phyloP scores from a whole-genome alignment of 2,329 filamentous ascomycete genomes.

The Aureobasidium pullulans region DNA sequence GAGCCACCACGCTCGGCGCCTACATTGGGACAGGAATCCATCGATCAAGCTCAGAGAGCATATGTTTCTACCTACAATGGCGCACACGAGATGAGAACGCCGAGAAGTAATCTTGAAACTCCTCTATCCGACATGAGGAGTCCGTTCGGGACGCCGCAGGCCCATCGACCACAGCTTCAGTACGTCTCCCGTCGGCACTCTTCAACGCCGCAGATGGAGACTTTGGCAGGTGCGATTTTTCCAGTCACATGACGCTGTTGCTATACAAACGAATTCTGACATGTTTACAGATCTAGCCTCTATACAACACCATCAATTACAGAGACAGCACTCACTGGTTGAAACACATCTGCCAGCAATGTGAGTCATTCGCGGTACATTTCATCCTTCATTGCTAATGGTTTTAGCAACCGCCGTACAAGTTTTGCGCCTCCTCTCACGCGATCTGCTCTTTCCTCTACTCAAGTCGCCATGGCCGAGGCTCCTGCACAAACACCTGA shows the following conservation, averaged over 20 bases:
- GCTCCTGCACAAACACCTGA: constrained; percentile 34
- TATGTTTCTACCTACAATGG: neutral
- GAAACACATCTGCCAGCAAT: constrained; percentile 7
- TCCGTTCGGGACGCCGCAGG: constrained; percentile 13
- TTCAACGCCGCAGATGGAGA: constrained; percentile 42
- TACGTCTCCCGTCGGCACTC: constrained; percentile 30
- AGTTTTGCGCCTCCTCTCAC: constrained; percentile 26
- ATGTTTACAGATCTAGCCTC: constrained; percentile 35
- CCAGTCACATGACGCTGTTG: constrained; percentile 1
- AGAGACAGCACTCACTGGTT: constrained; percentile 21
- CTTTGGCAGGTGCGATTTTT: constrained; percentile 34
- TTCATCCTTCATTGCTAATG: neutral
- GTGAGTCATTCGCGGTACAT: constrained; percentile 15
- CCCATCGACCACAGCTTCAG: constrained; percentile 14
- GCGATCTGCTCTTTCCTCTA: constrained; percentile 37
- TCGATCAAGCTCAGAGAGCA: constrained; percentile 17
- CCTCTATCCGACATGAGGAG: constrained; percentile 7
- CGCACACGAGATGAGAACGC: constrained; percentile 12
- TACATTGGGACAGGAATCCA: neutral
- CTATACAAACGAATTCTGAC: constrained; percentile 6
- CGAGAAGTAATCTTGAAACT: constrained; percentile 1
- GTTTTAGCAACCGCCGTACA: constrained; percentile 5
- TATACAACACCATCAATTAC: constrained; percentile 40
- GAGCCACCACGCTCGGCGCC: constrained; percentile 15
- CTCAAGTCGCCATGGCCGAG: constrained; percentile 42